Base-by-base conservation (phyloP, 1,139 yeast genomes). In the Blastobotrys persicus region DNA sequence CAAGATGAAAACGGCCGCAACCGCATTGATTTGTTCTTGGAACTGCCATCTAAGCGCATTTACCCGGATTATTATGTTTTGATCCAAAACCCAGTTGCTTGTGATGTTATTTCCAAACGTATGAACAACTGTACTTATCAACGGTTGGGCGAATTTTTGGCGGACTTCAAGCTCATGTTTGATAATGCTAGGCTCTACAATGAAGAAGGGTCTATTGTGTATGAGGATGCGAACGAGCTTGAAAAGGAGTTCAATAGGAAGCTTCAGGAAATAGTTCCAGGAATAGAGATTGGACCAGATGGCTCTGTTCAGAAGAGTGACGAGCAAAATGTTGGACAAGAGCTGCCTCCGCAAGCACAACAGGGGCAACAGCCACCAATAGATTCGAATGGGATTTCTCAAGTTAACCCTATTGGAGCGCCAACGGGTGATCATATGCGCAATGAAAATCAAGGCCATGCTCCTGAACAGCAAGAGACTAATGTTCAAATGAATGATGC, bases 1-100 rank as follows among this genome's bases (percentile, higher is more conserved):
- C 52, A 54, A 20, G 70, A 67, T 12, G 63, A 57, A 14, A 65
- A 63, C 9, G 71, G 70, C 13, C 61, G 72, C 2, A 37, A 52
- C 5, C 59, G 67, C 17, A 53, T 79, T n/a, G 88, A 80, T 39
- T 73, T 84, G 34, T 89, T 89, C 69, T 71, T 83, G 64, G 81
- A 79, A 44, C 71, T 87, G 42, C 96, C 66, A 3, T 79, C 94
- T 0, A 80, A 77, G 60, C 78, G 77, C 63, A 69, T 79, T 40
- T 91, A 91, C 59, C 96, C 97, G 0, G 97, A 91, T 65, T 91
- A 91, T 65, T 91, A 88, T 65, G 77, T 82, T 50, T 70, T 89
- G 53, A 89, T 91, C 59, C 78, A 77, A 56, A 77, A 80, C 56
- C 96, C 96, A n/a, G 79, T 88, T 57, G 92, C 96, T 0, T 75